Evolutionary conservation across 305 asterid species (phyloP).

Genomic region (Plantago rigida): DNA sequence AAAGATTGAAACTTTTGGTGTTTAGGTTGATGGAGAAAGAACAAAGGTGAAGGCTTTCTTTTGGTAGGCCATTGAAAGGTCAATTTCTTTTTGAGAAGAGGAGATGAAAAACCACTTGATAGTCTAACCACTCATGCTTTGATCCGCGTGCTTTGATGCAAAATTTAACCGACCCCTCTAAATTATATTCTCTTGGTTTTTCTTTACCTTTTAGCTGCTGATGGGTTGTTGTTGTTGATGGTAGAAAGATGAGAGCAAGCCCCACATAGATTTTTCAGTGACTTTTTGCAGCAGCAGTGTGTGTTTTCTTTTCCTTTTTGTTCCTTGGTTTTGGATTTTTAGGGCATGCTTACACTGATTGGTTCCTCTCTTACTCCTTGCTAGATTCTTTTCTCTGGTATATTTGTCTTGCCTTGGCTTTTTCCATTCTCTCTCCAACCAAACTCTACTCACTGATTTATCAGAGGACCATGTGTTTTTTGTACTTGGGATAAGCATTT

Average conservation of each 20-base stretch:
- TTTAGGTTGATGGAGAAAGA: slow-evolving; percentile 36
- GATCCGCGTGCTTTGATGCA: slow-evolving; percentile 76
- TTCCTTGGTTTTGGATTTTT: slow-evolving; percentile 74
- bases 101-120: slow-evolving; percentile 37
- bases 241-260: slow-evolving; percentile 31
- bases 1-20: slow-evolving; percentile 30
- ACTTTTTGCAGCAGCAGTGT: slow-evolving; percentile 45
- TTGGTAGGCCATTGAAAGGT: slow-evolving; percentile 60
- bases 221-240: slow-evolving; percentile 41
- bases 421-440: slow-evolving; percentile 30
- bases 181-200: slow-evolving; percentile 18
- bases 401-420: slow-evolving; percentile 45
- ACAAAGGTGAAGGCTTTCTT: slow-evolving; percentile 36
- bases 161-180: slow-evolving; percentile 45
- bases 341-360: slow-evolving; percentile 54
- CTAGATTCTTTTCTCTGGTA: slow-evolving; percentile 30
- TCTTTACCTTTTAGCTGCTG: slow-evolving; percentile 39
- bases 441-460: slow-evolving; percentile 11
- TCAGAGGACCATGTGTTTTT: slow-evolving; percentile 3
- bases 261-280: slow-evolving; percentile 68
- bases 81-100: slow-evolving; percentile 53
- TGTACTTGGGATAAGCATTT: slow-evolving; percentile 19
- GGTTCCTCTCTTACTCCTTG: slow-evolving; percentile 35
- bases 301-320: slow-evolving; percentile 36
- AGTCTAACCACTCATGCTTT: slow-evolving; percentile 73